A percentile compares a stretch with the other conserved stretches of the same genome.
phyloP scores from a whole-genome alignment of 208 protist genomes.

The Leishmania major region DNA sequence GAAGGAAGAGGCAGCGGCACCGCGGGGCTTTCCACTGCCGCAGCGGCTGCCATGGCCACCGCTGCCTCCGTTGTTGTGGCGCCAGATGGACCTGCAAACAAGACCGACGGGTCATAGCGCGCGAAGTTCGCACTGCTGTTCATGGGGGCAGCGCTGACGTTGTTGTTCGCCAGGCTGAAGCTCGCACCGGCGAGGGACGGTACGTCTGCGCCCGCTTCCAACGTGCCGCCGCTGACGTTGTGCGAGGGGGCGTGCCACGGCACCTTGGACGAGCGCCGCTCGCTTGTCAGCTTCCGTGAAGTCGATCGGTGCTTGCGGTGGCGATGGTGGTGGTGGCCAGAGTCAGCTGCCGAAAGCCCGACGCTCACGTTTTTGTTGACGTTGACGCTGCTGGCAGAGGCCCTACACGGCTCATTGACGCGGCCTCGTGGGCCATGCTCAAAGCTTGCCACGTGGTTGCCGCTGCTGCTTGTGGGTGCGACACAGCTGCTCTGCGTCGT shows the following conservation, averaged over 20 bases:
- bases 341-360: neutral
- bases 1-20: constrained; percentile 13
- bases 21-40: neutral
- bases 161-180: neutral
- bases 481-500: neutral
- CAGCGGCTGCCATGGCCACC: neutral
- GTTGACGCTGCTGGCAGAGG: constrained; percentile 1
- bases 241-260: neutral
- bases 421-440: neutral
- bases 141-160: neutral
- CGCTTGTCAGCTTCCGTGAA: neutral
- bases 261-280: neutral
- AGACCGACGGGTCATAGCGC: constrained; percentile 1
- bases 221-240: neutral
- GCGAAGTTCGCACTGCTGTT: constrained; percentile 3
- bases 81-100: neutral
- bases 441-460: neutral
- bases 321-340: neutral
- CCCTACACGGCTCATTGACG: neutral
- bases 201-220: neutral
- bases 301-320: neutral
- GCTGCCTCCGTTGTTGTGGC: constrained; percentile 4
- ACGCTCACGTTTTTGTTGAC: neutral
- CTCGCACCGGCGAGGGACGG: neutral
- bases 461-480: neutral